Conservation (phyloP, 371 early-diverging fungal species). For the Mortierella sp. region DNA sequence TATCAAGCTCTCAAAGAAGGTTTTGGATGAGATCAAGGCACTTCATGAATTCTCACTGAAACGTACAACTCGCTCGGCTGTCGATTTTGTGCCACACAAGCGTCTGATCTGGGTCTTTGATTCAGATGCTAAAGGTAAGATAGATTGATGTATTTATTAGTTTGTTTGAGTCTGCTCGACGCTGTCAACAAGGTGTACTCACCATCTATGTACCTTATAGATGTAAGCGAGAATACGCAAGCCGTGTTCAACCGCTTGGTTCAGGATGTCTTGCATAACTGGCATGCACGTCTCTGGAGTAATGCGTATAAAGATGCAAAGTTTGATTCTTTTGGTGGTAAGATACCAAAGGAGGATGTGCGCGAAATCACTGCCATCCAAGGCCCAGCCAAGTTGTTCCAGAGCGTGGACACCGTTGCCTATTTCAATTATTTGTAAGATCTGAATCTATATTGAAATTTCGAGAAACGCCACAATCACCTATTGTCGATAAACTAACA, state of each 20-base stretch:
- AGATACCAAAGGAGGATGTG: slow-evolving; percentile 51
- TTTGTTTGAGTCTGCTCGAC: neutral
- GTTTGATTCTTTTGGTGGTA: slow-evolving; percentile 47
- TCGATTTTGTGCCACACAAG: slow-evolving; percentile 76
- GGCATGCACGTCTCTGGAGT: slow-evolving; percentile 63
- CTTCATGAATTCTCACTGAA: slow-evolving; percentile 65
- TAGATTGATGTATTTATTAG: neutral
- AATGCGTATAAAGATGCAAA: slow-evolving; percentile 55
- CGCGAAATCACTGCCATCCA: slow-evolving; percentile 57
- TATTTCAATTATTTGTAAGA: slow-evolving; percentile 71
- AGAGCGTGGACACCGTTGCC: slow-evolving; percentile 67
- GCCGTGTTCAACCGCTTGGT: slow-evolving; percentile 48
- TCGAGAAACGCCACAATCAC: slow-evolving; percentile 9
- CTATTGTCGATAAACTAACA: slow-evolving; percentile 25
- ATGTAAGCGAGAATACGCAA: slow-evolving; percentile 37
- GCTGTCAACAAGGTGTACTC: neutral
- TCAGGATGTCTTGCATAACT: slow-evolving; percentile 59
- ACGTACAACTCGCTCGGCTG: slow-evolving; percentile 70
- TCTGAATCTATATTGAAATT: neutral
- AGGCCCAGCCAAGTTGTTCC: slow-evolving; percentile 68
- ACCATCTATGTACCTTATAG: no score
- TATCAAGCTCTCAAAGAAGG: slow-evolving; percentile 23
- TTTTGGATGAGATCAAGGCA: slow-evolving; percentile 46
- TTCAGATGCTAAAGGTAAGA: slow-evolving; percentile 49
- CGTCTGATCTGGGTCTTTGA: slow-evolving; percentile 77